Conservation (phyloP, 2,329 filamentous ascomycete genomes). For the Colletotrichum orchidophilum region DNA sequence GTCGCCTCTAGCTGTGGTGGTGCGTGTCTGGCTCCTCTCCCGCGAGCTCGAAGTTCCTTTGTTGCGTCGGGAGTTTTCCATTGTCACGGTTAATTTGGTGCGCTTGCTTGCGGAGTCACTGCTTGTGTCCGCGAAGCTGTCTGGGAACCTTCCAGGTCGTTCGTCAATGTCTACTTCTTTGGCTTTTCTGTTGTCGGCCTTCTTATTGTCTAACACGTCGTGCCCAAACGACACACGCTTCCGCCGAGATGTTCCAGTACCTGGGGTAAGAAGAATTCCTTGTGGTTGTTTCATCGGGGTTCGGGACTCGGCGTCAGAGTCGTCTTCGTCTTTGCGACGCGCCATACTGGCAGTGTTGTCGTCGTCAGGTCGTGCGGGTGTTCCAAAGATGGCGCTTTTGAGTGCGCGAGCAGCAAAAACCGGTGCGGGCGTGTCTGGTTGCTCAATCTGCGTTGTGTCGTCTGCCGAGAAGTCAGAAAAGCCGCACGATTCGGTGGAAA, state of each 20-base stretch:
- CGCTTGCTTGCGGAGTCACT: conserved; percentile 42
- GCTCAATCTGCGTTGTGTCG: conserved; percentile 60
- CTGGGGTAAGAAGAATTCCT: conserved; percentile 72
- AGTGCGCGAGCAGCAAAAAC: conserved; percentile 73
- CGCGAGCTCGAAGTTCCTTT: conserved; percentile 26
- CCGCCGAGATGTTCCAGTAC: conserved; percentile 66
- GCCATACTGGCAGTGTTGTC: conserved; percentile 36
- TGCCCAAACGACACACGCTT: conserved; percentile 74
- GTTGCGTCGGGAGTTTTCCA: conserved; percentile 53
- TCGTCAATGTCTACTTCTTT: conserved; percentile 42
- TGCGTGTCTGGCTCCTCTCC: conserved; percentile 30
- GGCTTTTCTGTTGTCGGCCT: conserved; percentile 43
- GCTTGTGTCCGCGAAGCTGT: conserved; percentile 38
- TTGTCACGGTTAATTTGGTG: conserved; percentile 55
- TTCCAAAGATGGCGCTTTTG: conserved; percentile 71
- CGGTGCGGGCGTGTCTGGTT: conserved; percentile 72
- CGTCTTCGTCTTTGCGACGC: conserved; percentile 16
- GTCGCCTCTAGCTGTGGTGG: conserved; percentile 28
- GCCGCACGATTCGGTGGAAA: not conserved
- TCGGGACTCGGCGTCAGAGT: conserved; percentile 42
- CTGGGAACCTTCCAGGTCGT: conserved; percentile 42
- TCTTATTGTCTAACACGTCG: conserved; percentile 56
- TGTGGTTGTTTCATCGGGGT: conserved; percentile 56
- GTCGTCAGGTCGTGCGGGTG: conserved; percentile 54
- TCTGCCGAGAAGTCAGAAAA: conserved; percentile 37